Conservation (phyloP, 768 basidiomycete genomes). For the Mycena polygramma region DNA sequence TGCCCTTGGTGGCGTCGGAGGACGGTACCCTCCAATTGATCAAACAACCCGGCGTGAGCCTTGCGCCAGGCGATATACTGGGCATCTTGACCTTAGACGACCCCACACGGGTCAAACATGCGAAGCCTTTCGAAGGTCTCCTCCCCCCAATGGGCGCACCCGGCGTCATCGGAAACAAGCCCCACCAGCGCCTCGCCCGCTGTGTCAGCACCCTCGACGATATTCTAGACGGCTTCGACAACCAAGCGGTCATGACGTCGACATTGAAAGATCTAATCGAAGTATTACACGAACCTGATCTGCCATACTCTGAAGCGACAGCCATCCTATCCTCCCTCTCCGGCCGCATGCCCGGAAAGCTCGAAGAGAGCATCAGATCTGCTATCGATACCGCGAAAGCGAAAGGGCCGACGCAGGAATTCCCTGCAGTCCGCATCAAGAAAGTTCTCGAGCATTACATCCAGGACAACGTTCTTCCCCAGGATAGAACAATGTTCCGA, state of each 20-base stretch:
- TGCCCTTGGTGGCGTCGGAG: slow-evolving; percentile 95
- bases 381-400: slow-evolving; percentile 82
- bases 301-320: slow-evolving; percentile 89
- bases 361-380: slow-evolving; percentile 88
- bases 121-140: slow-evolving; percentile 97
- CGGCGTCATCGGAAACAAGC: slow-evolving; percentile 87
- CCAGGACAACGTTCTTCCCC: slow-evolving; percentile 81
- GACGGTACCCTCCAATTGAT: slow-evolving; percentile 95
- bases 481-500: slow-evolving; percentile 87
- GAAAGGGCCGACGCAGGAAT: slow-evolving; percentile 84
- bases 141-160: slow-evolving; percentile 91
- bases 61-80: slow-evolving; percentile 97
- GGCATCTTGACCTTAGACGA: slow-evolving; percentile 98
- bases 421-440: slow-evolving; percentile 89
- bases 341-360: slow-evolving; percentile 92
- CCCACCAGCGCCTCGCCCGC: slow-evolving; percentile 86
- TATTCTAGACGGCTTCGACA: slow-evolving; percentile 97
- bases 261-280: slow-evolving; percentile 90
- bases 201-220: slow-evolving; percentile 86
- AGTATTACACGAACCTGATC: slow-evolving; percentile 85
- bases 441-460: slow-evolving; percentile 89
- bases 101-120: slow-evolving; percentile 95
- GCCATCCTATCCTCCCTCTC: slow-evolving; percentile 90
- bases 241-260: slow-evolving; percentile 89
- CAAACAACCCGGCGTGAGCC: slow-evolving; percentile 97